Conservation (phyloP, 1,284 basidiomycete genomes). For the Trichosporon coremiiforme region DNA sequence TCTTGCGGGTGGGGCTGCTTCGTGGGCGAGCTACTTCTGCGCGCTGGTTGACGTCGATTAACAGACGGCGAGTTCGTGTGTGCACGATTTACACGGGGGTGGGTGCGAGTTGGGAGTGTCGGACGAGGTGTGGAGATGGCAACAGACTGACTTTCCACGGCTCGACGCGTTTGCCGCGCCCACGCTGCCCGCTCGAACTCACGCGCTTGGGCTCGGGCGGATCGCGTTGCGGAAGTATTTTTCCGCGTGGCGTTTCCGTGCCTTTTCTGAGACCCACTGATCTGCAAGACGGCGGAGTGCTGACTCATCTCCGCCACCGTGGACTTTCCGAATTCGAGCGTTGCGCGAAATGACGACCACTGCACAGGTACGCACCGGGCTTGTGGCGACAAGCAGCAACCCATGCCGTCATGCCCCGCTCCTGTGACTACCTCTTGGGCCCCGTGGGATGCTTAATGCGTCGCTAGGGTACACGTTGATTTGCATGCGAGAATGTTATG, state of each 20-base stretch:
- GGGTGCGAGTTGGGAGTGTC: too few species aligned
- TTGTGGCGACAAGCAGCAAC: neutral
- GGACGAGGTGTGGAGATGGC: neutral
- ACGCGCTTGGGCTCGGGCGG: constrained; percentile 6
- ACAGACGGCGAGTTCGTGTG: neutral
- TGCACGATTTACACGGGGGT: too few species aligned
- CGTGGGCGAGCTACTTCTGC: neutral
- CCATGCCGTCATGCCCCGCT: neutral
- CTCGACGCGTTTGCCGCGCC: constrained; percentile 6
- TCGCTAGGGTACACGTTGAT: neutral
- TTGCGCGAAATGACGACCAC: constrained; percentile 18
- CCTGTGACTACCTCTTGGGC: neutral
- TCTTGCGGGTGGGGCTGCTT: neutral
- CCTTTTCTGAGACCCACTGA: neutral
- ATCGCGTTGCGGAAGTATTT: constrained; percentile 18
- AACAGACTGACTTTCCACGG: constrained; percentile 2
- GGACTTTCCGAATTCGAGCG: constrained; percentile 4
- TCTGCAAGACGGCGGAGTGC: neutral
- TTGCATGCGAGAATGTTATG: constrained; percentile 13
- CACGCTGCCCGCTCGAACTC: neutral
- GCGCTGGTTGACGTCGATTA: neutral
- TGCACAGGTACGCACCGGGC: neutral
- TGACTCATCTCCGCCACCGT: neutral
- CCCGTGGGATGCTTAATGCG: neutral
- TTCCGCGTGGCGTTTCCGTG: neutral